Conservation (phyloP, 768 basidiomycete species). For the Podaxis rugospora region DNA sequence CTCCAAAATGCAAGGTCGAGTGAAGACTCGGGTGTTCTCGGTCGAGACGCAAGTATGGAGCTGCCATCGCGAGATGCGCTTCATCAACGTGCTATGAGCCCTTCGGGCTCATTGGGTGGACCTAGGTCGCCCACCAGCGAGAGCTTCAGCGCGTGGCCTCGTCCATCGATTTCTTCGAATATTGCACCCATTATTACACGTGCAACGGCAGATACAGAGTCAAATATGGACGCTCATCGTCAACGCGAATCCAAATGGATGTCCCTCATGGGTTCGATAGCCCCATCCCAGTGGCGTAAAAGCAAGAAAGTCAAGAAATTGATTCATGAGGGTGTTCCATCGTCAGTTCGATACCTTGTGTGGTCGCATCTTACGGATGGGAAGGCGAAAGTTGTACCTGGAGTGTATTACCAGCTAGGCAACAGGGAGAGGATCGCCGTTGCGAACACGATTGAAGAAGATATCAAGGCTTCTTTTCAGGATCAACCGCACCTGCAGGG, state of each 20-base stretch:
- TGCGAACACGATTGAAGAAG: conserved; percentile 50
- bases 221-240: conserved; percentile 61
- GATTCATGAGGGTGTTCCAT: conserved; percentile 74
- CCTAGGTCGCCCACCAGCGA: conserved; percentile 19
- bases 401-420: conserved; percentile 11
- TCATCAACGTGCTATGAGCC: conserved; percentile 37
- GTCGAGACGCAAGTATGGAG: conserved; percentile 32
- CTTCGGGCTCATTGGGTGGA: conserved; percentile 33
- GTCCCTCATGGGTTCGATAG: conserved; percentile 47
- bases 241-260: conserved; percentile 79
- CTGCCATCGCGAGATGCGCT: conserved; percentile 5
- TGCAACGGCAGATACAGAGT: conserved; percentile 26
- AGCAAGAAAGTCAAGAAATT: conserved; percentile 77
- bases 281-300: conserved; percentile 64
- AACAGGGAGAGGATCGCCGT: conserved; percentile 43
- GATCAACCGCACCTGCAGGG: conserved; percentile 57
- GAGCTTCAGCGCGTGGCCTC: conserved; percentile 1
- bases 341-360: conserved; percentile 78
- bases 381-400: conserved; percentile 63
- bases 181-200: neutral
- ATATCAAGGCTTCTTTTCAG: conserved; percentile 49
- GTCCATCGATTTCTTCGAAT: neutral
- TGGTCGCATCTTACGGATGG: conserved; percentile 82
- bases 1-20: conserved; percentile 38
- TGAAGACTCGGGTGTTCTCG: conserved; percentile 47